Evolutionary conservation across 768 basidiomycete genomes (phyloP), one percentile per base, ranked within the genome.

Genomic region (Rhodotorula graminis): DNA sequence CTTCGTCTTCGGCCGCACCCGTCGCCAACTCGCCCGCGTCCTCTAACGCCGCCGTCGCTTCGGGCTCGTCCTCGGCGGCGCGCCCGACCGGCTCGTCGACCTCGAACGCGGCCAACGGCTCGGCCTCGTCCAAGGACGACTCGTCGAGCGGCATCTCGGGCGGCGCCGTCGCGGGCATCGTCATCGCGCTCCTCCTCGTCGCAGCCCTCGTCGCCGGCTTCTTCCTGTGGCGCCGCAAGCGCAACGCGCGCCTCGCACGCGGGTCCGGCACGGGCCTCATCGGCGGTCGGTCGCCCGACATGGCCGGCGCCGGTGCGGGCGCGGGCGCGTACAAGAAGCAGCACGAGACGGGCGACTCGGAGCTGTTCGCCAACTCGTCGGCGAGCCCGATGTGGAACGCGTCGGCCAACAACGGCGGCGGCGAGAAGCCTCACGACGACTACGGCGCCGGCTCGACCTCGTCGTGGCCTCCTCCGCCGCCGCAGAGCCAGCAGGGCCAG

Each of bases 101-200:
- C 3, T 33, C 58, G 15, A 23, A 23, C 18, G 25, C 49, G n/a
- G 52, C 33, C 15, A 55, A 25, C 21, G 50, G 10, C 4, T 37
- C 37, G 23, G 49, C 63, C 9, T 29, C 42, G 25, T 50, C 47
- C 9, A 33, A 23, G 21, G 42, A 53, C 23, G 27, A 16, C 19
- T 27, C 27, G 18, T 50, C 52, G 11, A 53, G 53, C 33, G 47
- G 59, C 37, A n/a, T 55, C 31, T 47, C 58, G 15, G 74, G 74
- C 21, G 74, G 74, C 29, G 70, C 67, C 15, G 33, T 69, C 46
- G 74, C 65, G 11, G 74, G 74, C 14, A 64, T 64, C 63, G 61
- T 75, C 58, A 70, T 75, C 42, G 74, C 70, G 31, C 49, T 71
- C 37, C 19, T 75, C 27, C 66, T 50, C 46, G 70, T 71, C n/a